These are phyloP conservation scores for Cryptosporidium muris DNA, from an alignment of 169 alveolate genomes.

Conservation along the genomic window DNA sequence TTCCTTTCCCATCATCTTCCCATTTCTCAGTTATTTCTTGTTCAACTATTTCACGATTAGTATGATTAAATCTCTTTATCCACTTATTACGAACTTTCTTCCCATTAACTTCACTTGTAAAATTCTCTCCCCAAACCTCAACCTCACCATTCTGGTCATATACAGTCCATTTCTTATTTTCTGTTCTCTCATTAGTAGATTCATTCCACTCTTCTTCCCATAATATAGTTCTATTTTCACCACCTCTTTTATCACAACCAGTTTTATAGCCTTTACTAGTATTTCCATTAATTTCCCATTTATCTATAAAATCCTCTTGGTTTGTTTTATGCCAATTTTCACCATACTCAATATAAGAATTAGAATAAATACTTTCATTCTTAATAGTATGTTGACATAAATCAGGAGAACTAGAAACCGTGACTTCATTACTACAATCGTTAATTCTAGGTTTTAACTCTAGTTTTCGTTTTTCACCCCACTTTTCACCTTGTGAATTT, in stretches of 20 bases:
- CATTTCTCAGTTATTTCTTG: slow-evolving; percentile 31
- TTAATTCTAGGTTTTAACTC: not conserved
- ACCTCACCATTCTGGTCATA: slow-evolving; percentile 21
- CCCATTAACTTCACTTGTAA: slow-evolving; percentile 18
- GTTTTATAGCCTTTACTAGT: slow-evolving; percentile 26
- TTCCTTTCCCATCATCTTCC: slow-evolving; percentile 64
- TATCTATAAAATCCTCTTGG: slow-evolving; percentile 31
- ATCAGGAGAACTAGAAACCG: too few species aligned
- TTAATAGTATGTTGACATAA: too few species aligned
- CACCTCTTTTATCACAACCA: slow-evolving; percentile 5
- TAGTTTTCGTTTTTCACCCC: slow-evolving; percentile 59
- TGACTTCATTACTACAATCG: not conserved
- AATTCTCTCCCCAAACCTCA: slow-evolving; percentile 52
- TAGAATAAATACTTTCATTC: too few species aligned
- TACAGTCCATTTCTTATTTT: slow-evolving; percentile 29
- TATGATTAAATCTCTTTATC: slow-evolving; percentile 22
- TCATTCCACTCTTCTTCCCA: slow-evolving; percentile 64
- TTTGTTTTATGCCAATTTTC: slow-evolving; percentile 24
- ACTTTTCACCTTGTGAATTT: slow-evolving; percentile 33
- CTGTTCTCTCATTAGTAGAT: not conserved
- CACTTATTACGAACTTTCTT: not conserved
- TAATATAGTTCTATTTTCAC: not conserved
- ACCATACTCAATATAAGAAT: slow-evolving; percentile 17
- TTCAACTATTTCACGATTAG: slow-evolving; percentile 9
- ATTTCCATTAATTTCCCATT: slow-evolving; percentile 32